These are phyloP conservation scores for Cytospora paraplurivora DNA, from an alignment of 2,329 filamentous ascomycete species.

Conservation along the genomic window DNA sequence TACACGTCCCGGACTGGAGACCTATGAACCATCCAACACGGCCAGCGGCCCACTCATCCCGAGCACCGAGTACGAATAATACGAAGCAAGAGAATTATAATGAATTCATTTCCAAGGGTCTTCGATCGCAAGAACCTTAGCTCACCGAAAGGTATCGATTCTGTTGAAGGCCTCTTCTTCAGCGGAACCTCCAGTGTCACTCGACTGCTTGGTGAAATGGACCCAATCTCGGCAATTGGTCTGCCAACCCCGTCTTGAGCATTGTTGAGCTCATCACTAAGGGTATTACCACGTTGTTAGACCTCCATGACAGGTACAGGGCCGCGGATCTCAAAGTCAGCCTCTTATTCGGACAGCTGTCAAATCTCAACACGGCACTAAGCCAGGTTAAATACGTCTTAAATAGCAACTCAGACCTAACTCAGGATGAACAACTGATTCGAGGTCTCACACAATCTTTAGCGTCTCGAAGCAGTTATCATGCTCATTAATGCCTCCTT, in stretches of 20 bases:
- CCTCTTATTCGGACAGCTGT: conserved; percentile 1
- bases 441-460: background rate
- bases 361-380: conserved; percentile 3
- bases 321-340: conserved; percentile 10
- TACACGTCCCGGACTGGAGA: background rate
- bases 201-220: background rate
- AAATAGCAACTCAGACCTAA: background rate
- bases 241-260: background rate
- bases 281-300: conserved; percentile 1
- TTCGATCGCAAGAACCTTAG: background rate
- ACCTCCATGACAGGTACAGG: background rate
- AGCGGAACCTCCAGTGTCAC: background rate
- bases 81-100: background rate
- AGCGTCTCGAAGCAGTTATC: background rate
- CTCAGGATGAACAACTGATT: background rate
- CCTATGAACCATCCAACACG: background rate
- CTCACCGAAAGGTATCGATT: background rate
- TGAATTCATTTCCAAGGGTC: background rate
- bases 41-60: too few species aligned
- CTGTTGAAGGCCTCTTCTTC: background rate
- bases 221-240: conserved; percentile 4
- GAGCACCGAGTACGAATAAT: background rate
- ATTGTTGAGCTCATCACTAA: background rate
- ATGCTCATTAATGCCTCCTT: background rate
- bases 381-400: background rate